These are phyloP conservation scores for Brettanomyces nanus DNA, from an alignment of 805 yeast genomes.

Conservation along the genomic window DNA sequence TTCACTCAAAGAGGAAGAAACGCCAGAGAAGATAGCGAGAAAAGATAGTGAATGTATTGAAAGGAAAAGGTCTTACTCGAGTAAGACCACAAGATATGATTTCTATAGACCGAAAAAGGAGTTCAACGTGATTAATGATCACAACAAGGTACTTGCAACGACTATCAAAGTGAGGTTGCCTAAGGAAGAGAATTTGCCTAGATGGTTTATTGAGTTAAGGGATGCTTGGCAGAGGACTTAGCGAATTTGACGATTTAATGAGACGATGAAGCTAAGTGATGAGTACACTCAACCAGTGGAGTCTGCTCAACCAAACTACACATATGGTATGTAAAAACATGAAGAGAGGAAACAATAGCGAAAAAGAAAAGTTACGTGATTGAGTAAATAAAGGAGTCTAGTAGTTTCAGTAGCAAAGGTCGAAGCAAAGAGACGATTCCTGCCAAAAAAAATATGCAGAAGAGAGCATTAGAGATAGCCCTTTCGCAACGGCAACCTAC, in stretches of 20 bases:
- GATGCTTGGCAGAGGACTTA: conserved; percentile 54
- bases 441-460: too few species aligned
- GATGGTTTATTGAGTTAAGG: conserved; percentile 64
- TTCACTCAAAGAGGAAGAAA: conserved; percentile 3
- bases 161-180: conserved; percentile 46
- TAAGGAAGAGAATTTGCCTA: conserved; percentile 54
- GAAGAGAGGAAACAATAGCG: too few species aligned
- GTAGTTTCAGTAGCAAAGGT: too few species aligned
- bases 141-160: conserved; percentile 29
- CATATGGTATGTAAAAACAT: background rate
- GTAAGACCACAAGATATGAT: conserved; percentile 28
- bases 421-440: too few species aligned
- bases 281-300: background rate
- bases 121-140: conserved; percentile 18
- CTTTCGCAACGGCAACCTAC: too few species aligned
- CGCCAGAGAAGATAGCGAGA: background rate
- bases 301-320: background rate
- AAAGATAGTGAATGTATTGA: background rate
- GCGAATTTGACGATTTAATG: background rate
- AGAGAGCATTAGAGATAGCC: too few species aligned
- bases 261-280: background rate
- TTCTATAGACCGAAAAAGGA: conserved; percentile 30
- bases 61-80: conserved; percentile 1
- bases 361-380: too few species aligned
- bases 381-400: too few species aligned